Base-by-base conservation (phyloP, 768 basidiomycete species). In the Amanita molliuscula region DNA sequence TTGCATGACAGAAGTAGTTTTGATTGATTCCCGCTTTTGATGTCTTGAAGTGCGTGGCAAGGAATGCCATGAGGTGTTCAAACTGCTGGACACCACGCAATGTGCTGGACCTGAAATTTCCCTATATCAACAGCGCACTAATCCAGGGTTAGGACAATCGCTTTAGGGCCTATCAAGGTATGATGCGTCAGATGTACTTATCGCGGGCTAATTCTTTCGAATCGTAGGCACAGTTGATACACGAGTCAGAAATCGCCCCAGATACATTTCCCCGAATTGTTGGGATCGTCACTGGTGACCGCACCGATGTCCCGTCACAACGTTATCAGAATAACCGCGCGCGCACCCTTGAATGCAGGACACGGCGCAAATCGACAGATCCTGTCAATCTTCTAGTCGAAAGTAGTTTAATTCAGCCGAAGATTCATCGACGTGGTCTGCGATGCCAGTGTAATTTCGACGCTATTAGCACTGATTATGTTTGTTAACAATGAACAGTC, bases 311-410 rank as follows among this genome's bases (percentile, higher is more conserved):
- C 35, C 31, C 36, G 28, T 48, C 48, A 41, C 26, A 25, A 41
- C 48, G 38, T 33, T 40, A 48, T 31, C 48, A 41, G 40, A 20
- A 49, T 49, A 41, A 49, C 40, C 48, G n/a, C 29, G 13, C 29
- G 13, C 31, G 16, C 29, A 46, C 33, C 36, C 18, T 40, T 38
- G 37, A 41, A 41, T 8, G 11, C 36, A 31, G 37, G 31, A 31
- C 44, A 44, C 42, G 35, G 33, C 35, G 33, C 48, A 42, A 41
- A 49, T 49, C 48, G 33, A 42, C 48, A 38, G 48, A 49, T 49
- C 36, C 48, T 42, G 48, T 49, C 48, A 49, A 42, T 16, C 10
- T 13, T 35, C 36, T 48, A 16, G 37, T 44, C 42, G 42, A 44
- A 26, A 44, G 26, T 28, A 44, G 42, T 44, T n/a, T 35, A 46